These are phyloP conservation scores for Psilocybe cubensis DNA, from an alignment of 768 basidiomycete species.

Conservation along the genomic window DNA sequence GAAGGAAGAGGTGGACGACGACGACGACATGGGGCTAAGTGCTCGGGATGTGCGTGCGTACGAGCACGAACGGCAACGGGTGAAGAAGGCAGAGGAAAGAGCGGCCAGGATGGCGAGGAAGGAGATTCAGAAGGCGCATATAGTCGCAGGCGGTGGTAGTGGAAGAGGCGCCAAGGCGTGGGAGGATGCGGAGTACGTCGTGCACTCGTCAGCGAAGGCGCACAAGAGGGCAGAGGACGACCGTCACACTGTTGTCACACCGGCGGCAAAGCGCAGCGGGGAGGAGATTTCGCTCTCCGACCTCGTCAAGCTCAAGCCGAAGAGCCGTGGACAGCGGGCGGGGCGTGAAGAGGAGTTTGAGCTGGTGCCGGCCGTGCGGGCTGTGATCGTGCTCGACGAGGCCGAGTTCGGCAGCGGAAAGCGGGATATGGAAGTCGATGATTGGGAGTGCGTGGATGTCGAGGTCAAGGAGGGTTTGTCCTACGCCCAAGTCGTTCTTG, in stretches of 20 bases:
- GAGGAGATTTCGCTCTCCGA: slow-evolving; percentile 1
- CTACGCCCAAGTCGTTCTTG: slow-evolving; percentile 41
- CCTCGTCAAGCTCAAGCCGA: background rate
- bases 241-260: no score
- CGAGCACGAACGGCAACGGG: slow-evolving; percentile 52
- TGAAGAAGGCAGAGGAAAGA: slow-evolving; percentile 46
- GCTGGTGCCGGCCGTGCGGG: slow-evolving; percentile 52
- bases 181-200: slow-evolving; percentile 19
- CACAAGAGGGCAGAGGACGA: background rate
- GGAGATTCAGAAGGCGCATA: slow-evolving; percentile 7
- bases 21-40: background rate
- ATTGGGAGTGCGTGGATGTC: slow-evolving; percentile 60
- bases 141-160: background rate
- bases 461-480: slow-evolving; percentile 38
- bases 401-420: slow-evolving; percentile 16
- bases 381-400: slow-evolving; percentile 65
- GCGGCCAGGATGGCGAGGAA: slow-evolving; percentile 40
- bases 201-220: slow-evolving; percentile 1
- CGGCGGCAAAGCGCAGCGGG: no score
- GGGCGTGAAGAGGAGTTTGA: slow-evolving; percentile 54
- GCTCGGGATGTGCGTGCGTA: slow-evolving; percentile 47
- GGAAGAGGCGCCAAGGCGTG: slow-evolving; percentile 5
- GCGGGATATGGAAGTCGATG: slow-evolving; percentile 48
- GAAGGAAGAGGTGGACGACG: background rate
- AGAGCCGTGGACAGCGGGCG: background rate